Evolutionary conservation across 2,329 filamentous ascomycete genomes (phyloP).

Genomic region (Cadophora gregata): DNA sequence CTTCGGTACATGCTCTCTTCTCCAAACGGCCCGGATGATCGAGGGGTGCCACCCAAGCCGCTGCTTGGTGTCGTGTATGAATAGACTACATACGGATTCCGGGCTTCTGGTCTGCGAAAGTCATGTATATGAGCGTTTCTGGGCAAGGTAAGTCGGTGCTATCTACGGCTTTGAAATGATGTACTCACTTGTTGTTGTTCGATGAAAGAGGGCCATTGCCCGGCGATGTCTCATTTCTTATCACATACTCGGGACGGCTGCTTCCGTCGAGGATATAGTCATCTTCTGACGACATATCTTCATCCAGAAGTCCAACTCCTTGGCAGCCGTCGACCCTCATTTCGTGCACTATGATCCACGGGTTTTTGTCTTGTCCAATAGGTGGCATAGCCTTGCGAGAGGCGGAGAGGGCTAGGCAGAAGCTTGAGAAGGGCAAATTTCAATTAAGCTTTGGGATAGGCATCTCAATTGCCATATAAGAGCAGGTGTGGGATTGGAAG

Average conservation of each 20-base stretch:
- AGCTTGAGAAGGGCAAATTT: not conserved
- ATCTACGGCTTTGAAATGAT: too few species aligned
- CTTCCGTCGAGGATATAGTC: not conserved
- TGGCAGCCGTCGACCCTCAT: not conserved
- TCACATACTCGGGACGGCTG: not conserved
- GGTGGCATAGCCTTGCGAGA: conserved; percentile 4
- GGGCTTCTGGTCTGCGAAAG: not conserved
- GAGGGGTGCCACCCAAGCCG: not conserved
- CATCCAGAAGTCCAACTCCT: not conserved
- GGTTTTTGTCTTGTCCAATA: not conserved
- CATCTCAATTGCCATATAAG: not conserved
- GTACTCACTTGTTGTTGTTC: not conserved
- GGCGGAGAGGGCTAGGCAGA: not conserved
- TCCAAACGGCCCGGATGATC: not conserved
- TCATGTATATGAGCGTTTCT: too few species aligned
- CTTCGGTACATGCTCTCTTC: not conserved
- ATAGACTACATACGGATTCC: not conserved
- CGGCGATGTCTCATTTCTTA: not conserved
- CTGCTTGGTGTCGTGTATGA: not conserved
- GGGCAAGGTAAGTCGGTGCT: not conserved
- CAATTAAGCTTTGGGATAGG: not conserved
- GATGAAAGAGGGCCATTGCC: not conserved
- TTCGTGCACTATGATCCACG: not conserved
- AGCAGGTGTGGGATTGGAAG: not conserved
- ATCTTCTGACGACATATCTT: not conserved